phyloP scores from a whole-genome alignment of 345 rosid species.

The Populus simonii region DNA sequence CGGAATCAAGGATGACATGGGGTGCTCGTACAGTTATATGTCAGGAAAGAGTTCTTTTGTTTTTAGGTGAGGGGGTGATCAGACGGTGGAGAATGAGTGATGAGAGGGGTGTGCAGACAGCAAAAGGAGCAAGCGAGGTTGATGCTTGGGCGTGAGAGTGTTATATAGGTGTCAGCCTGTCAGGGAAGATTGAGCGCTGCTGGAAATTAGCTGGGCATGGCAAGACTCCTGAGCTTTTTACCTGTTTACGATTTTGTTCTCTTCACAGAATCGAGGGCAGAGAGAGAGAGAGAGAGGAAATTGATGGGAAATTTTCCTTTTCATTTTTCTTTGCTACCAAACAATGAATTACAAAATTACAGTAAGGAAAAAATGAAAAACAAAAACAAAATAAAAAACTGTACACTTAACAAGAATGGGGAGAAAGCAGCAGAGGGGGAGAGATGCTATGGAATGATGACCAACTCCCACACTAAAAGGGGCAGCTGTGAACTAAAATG shows the following conservation, averaged over 20 bases:
- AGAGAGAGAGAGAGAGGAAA: no score
- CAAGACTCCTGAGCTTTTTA: background rate
- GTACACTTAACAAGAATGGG: background rate
- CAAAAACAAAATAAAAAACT: background rate
- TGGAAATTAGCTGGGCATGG: background rate
- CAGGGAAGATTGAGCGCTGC: background rate
- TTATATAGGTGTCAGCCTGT: background rate
- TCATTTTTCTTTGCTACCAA: conserved; percentile 21
- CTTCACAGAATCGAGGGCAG: background rate
- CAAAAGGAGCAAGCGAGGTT: no score
- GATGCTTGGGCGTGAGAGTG: no score
- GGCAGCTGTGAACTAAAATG: conserved; percentile 36
- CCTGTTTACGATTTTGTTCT: background rate
- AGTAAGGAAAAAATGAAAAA: background rate
- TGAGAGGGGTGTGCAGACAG: no score
- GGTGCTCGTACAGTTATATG: no score
- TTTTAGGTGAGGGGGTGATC: no score
- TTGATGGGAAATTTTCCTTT: conserved; percentile 1
- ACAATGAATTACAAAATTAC: conserved; percentile 42
- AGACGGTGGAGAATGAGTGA: no score
- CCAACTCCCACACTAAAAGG: conserved; percentile 32
- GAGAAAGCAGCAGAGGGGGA: background rate
- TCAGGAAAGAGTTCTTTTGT: no score
- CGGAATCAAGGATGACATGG: background rate
- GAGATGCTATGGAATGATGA: conserved; percentile 40